Evolutionary conservation across 1,139 yeast species (phyloP).

Genomic region (Hansenula anomala): DNA sequence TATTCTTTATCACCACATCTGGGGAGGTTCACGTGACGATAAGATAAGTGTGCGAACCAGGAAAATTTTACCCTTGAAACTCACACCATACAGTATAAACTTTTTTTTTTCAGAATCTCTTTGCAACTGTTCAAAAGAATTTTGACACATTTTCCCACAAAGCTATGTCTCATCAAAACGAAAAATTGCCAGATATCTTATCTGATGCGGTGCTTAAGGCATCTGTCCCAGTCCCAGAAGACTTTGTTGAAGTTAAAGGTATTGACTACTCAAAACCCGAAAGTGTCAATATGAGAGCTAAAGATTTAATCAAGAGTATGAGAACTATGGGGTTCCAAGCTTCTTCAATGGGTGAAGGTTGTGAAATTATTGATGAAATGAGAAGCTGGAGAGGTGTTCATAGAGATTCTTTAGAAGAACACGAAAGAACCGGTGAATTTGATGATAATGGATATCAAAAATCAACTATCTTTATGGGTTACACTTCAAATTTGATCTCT

Average conservation of each 20-base stretch:
- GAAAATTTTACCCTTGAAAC: not conserved
- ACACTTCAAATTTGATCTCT: conserved; percentile 93
- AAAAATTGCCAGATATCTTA: conserved; percentile 55
- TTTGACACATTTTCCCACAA: not conserved
- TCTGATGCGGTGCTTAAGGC: conserved; percentile 86
- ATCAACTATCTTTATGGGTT: conserved; percentile 90
- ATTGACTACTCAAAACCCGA: conserved; percentile 78
- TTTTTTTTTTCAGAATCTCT: too few relatives aligned
- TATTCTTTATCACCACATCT: not conserved
- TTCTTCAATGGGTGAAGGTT: conserved; percentile 75
- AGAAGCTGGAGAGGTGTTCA: conserved; percentile 86
- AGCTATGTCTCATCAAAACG: conserved; percentile 29
- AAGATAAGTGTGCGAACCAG: not conserved
- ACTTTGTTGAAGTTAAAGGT: conserved; percentile 74
- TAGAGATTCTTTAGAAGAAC: conserved; percentile 57
- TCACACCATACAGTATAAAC: too few relatives aligned
- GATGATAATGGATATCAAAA: conserved; percentile 81
- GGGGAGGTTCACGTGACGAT: too few relatives aligned
- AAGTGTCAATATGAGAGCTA: conserved; percentile 69
- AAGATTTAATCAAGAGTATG: conserved; percentile 78
- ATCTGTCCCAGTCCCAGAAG: conserved; percentile 81
- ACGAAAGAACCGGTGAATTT: conserved; percentile 66
- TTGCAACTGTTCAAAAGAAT: too few relatives aligned
- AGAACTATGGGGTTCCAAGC: conserved; percentile 98
- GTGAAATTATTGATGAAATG: conserved; percentile 90